phyloP scores from a whole-genome alignment of 176 grass and related monocot species.

The Secale cereale region DNA sequence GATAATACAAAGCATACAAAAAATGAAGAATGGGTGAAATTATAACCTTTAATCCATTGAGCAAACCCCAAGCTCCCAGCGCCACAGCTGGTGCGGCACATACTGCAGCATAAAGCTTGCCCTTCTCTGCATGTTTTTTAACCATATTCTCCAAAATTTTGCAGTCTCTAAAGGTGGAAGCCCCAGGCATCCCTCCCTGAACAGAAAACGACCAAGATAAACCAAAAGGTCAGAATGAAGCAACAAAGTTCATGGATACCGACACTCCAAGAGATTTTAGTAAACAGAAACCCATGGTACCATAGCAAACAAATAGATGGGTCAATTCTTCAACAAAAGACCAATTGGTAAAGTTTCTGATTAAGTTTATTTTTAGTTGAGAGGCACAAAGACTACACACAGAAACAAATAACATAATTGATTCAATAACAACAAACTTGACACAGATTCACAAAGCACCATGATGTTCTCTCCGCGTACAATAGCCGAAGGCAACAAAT shows the following conservation, averaged over 20 bases:
- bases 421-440: background rate
- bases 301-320: background rate
- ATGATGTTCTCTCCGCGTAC: background rate
- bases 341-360: background rate
- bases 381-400: background rate
- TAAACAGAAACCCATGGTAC: background rate
- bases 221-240: background rate
- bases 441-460: background rate
- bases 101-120: constrained; percentile 61
- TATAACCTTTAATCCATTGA: constrained; percentile 59
- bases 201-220: background rate
- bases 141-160: constrained; percentile 47
- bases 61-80: constrained; percentile 71
- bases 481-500: background rate
- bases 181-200: constrained; percentile 69
- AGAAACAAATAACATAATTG: background rate
- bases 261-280: background rate
- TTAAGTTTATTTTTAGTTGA: background rate
- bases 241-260: background rate
- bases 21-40: background rate
- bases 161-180: constrained; percentile 56
- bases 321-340: background rate
- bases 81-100: constrained; percentile 72
- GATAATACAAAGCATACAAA: background rate
- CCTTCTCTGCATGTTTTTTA: constrained; percentile 59